phyloP scores from a whole-genome alignment of 495 filamentous ascomycete species.

The Tuber umbilicatum region DNA sequence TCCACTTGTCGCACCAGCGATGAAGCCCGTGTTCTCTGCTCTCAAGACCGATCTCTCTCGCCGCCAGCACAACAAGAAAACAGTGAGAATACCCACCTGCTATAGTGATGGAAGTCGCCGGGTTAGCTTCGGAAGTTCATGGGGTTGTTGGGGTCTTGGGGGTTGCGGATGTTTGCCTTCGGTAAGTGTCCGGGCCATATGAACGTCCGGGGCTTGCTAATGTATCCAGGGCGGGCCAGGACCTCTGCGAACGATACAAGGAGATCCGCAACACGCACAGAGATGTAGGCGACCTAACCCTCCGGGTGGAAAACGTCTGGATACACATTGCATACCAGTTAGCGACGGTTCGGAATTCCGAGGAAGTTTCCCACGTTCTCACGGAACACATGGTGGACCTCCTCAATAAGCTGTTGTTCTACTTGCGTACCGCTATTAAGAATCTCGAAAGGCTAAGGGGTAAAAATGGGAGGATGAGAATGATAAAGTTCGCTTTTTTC shows the following conservation, averaged over 20 bases:
- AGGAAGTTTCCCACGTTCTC: slow-evolving; percentile 43
- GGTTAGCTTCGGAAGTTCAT: not conserved
- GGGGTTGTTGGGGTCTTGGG: slow-evolving; percentile 7
- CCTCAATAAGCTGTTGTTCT: slow-evolving; percentile 40
- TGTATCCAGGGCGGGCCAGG: slow-evolving; percentile 15
- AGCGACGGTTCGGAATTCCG: slow-evolving; percentile 41
- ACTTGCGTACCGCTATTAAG: slow-evolving; percentile 36
- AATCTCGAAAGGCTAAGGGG: slow-evolving; percentile 37
- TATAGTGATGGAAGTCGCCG: not conserved
- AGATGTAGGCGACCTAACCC: slow-evolving; percentile 40
- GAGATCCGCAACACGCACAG: slow-evolving; percentile 30
- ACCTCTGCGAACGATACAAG: slow-evolving; percentile 19
- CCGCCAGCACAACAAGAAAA: not conserved
- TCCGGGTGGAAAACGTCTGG: slow-evolving; percentile 44
- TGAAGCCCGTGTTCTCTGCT: too few species aligned
- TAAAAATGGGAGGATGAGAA: slow-evolving; percentile 16
- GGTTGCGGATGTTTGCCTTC: slow-evolving; percentile 21
- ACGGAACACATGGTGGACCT: slow-evolving; percentile 41
- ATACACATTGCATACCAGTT: slow-evolving; percentile 41
- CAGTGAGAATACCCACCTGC: not conserved
- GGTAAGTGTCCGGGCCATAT: slow-evolving; percentile 1
- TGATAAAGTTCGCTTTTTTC: slow-evolving; percentile 12
- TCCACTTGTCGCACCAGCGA: too few species aligned
- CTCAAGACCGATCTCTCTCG: not conserved
- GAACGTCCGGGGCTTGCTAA: not conserved